Evolutionary conservation across 1,139 yeast genomes (phyloP).

Genomic region (Protomyces pachydermus): DNA sequence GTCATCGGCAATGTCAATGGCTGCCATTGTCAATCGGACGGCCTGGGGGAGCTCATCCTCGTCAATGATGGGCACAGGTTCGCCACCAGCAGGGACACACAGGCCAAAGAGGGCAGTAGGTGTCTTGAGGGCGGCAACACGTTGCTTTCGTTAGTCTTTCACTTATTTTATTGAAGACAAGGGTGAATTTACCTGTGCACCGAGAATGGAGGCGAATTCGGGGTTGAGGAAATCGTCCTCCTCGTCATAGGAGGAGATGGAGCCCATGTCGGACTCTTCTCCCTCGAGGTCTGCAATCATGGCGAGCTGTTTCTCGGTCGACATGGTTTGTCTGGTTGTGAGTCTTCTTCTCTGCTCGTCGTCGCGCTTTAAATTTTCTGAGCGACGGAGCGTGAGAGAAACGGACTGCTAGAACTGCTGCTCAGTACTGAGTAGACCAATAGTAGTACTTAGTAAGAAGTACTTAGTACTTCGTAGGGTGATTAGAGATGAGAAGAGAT

Average conservation of each 20-base stretch:
- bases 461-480: too few relatives aligned
- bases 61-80: conserved; percentile 65
- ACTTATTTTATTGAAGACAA: too few relatives aligned
- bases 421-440: too few relatives aligned
- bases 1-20: conserved; percentile 83
- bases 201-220: conserved; percentile 25
- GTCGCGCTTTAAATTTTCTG: neutral
- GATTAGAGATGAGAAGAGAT: neutral
- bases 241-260: neutral
- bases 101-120: conserved; percentile 19
- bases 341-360: neutral
- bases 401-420: too few relatives aligned
- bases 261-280: neutral
- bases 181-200: neutral
- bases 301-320: neutral
- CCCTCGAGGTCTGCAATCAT: neutral
- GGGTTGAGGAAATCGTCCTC: conserved; percentile 21
- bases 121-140: conserved; percentile 19
- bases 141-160: neutral
- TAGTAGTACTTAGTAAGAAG: too few relatives aligned
- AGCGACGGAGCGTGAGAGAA: neutral
- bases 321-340: neutral
- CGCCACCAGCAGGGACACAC: conserved; percentile 25
- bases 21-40: conserved; percentile 88
- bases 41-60: conserved; percentile 76